Evolutionary conservation across 2,329 filamentous ascomycete species (phyloP).

Genomic region (Akanthomyces lecanii): DNA sequence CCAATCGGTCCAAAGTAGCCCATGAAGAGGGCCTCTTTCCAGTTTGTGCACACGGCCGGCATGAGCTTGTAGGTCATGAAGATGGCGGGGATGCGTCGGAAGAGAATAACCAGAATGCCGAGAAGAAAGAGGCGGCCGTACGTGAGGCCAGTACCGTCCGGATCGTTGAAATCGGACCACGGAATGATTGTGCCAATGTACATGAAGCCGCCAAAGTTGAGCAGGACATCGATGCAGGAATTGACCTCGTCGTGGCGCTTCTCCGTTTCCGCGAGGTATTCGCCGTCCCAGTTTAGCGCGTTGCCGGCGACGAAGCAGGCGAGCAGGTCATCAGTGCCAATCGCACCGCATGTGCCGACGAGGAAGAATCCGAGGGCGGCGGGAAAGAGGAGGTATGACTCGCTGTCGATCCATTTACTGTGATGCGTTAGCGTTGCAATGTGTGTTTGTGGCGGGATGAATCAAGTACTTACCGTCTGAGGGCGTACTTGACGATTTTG

Average conservation of each 20-base stretch:
- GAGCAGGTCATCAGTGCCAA: slow-evolving; percentile 57
- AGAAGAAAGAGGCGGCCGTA: slow-evolving; percentile 46
- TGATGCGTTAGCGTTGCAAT: background rate
- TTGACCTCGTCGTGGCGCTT: slow-evolving; percentile 59
- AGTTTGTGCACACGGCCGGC: slow-evolving; percentile 47
- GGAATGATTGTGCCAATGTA: slow-evolving; percentile 54
- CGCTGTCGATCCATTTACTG: slow-evolving; percentile 52
- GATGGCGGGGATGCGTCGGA: slow-evolving; percentile 55
- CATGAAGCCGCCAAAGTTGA: slow-evolving; percentile 59
- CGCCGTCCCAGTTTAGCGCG: slow-evolving; percentile 58
- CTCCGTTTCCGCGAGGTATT: slow-evolving; percentile 53
- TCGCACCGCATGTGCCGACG: slow-evolving; percentile 52
- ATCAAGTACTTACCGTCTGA: slow-evolving; percentile 27
- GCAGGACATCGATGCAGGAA: slow-evolving; percentile 50
- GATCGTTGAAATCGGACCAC: slow-evolving; percentile 51
- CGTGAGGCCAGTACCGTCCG: slow-evolving; percentile 50
- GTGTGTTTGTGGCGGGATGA: too few relatives aligned
- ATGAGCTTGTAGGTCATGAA: slow-evolving; percentile 52
- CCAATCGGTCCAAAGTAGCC: slow-evolving; percentile 73
- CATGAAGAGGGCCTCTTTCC: slow-evolving; percentile 58
- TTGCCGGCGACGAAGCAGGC: slow-evolving; percentile 58
- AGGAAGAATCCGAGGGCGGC: slow-evolving; percentile 52
- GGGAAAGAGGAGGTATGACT: slow-evolving; percentile 51
- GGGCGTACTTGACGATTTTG: slow-evolving; percentile 41
- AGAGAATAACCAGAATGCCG: slow-evolving; percentile 47